Evolutionary conservation across 2,329 filamentous ascomycete genomes (phyloP).

Genomic region (Coniochaeta hoffmannii): DNA sequence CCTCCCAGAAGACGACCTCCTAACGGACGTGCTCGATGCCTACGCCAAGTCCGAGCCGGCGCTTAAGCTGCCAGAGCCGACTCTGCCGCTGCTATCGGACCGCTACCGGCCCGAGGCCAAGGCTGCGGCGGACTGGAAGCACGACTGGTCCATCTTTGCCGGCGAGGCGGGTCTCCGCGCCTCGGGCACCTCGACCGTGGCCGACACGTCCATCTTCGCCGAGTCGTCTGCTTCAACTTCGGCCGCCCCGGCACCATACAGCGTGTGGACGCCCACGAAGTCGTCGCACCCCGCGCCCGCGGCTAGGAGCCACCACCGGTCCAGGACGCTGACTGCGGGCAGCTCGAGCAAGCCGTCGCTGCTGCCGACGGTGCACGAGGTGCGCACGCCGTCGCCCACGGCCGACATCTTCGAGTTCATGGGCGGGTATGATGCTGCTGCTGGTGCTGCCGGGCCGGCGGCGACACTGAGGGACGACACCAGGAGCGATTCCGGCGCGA

Average conservation of each 20-base stretch:
- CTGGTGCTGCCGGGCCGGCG: not conserved
- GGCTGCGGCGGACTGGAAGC: not conserved
- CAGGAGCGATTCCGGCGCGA: not conserved
- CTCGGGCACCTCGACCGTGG: not conserved
- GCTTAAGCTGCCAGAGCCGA: not conserved
- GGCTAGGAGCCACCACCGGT: not conserved
- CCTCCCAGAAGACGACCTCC: not conserved
- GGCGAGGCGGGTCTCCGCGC: not conserved
- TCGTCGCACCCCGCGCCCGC: not conserved
- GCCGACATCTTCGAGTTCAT: not conserved
- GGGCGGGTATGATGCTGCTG: too few relatives aligned
- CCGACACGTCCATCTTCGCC: not conserved
- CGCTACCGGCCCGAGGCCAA: not conserved
- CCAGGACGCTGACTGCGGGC: not conserved
- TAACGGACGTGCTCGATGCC: not conserved
- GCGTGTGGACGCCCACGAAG: not conserved
- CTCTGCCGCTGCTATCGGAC: not conserved
- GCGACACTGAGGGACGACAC: not conserved
- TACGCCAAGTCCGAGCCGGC: not conserved
- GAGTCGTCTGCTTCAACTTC: not conserved
- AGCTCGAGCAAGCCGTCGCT: not conserved
- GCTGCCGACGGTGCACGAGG: not conserved
- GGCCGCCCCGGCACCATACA: not conserved
- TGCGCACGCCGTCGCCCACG: not conserved
- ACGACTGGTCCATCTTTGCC: not conserved